Percentiles rank a stretch among this genome's conserved stretches.
These are phyloP conservation scores for Myriosclerotinia curreyana DNA, from an alignment of 2,329 filamentous ascomycete species.

Conservation along the genomic window DNA sequence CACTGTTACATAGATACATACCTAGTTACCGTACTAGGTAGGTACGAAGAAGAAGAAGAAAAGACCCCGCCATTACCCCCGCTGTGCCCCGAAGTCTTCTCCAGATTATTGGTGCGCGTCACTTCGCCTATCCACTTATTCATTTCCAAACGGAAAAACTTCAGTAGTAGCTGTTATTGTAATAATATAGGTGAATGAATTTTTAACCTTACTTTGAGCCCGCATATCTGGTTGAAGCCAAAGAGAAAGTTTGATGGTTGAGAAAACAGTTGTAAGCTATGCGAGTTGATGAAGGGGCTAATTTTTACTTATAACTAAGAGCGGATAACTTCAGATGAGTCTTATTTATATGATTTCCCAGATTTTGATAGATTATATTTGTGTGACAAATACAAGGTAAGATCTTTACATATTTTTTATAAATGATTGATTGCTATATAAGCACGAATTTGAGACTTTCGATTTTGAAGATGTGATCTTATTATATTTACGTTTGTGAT, in stretches of 20 bases:
- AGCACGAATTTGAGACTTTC: too few relatives aligned
- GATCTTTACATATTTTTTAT: too few relatives aligned
- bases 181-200: background rate
- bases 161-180: background rate
- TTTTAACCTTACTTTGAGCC: background rate
- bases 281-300: too few relatives aligned
- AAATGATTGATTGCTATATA: too few relatives aligned
- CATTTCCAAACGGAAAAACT: conserved; percentile 11
- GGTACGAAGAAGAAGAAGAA: conserved; percentile 10
- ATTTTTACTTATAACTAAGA: too few relatives aligned
- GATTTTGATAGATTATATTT: too few relatives aligned
- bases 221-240: background rate
- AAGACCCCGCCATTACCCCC: conserved; percentile 16
- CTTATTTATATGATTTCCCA: too few relatives aligned
- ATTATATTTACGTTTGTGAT: too few relatives aligned
- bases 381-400: too few relatives aligned
- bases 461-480: too few relatives aligned
- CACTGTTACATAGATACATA: background rate
- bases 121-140: conserved; percentile 8
- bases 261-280: too few relatives aligned
- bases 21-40: too few relatives aligned
- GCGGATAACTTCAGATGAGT: conserved; percentile 12
- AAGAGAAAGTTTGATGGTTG: background rate
- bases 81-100: conserved; percentile 12
- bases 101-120: conserved; percentile 19